Evolutionary conservation across 2,329 filamentous ascomycete species (phyloP), one percentile per base, ranked within the genome.

Genomic region (Fusarium nanum): DNA sequence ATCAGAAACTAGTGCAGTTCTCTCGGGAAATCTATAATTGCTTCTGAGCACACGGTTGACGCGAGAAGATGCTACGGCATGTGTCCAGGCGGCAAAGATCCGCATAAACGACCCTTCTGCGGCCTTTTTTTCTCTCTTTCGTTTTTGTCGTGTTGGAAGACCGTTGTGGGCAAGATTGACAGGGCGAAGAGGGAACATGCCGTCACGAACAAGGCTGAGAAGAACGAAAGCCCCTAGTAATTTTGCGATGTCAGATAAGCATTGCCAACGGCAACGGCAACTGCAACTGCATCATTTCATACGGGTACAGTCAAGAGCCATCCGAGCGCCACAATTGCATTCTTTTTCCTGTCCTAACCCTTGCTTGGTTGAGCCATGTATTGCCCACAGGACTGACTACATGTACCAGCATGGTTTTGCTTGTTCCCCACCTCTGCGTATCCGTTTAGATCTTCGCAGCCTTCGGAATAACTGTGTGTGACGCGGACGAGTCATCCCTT

Each of bases 11-110:
- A 75, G 73, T 72, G 67, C 68, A 75, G 75, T 77, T 77, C 69
- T 50, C 75, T 42, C 74, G 76, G 52, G 73, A 62, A 66, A 77
- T 76, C 71, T 74, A 77, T 74, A 75, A 75, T 77, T 77, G 73
- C 76, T 77, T 77, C 63, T 77, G 64, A 48, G 46, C 40, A 61
- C 56, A 60, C 58, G 64, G 60, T 52, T 28, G 42, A 64, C 54
- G 61, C 55, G 44, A 68, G 64, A 40, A 56, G 56, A 56, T 54
- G 48, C 25, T 68, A 44, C 68, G 56, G 49, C 62, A 42, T 44
- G 30, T 41, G 42, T 49, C 41, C 25, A 56, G 45, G 25, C 20
- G 59, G 64, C 27, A 64, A 57, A 45, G 63, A 70, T 68, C 67
- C 42, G 57, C 58, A 46, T 40, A 23, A 22, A 30, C 52, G 45